Base-by-base conservation (phyloP, 495 filamentous ascomycete genomes). In the Lasiosphaeria miniovina region DNA sequence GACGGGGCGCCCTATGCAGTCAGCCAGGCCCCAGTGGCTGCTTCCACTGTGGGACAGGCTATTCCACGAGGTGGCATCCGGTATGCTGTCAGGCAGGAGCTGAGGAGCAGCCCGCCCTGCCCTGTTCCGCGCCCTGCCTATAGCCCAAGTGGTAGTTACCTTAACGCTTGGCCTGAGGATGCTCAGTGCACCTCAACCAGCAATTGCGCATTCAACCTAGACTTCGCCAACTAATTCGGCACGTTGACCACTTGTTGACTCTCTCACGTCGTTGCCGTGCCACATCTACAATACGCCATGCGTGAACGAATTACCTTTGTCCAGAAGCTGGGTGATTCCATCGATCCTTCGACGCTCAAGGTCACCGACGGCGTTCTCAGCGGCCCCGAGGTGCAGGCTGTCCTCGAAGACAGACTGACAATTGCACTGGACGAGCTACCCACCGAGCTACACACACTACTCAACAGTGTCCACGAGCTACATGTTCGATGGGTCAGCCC, bases 261-360 rank as follows among this genome's bases (percentile, higher is more conserved):
- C 40, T 52, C 36, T 24, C 24, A 24, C 24, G 1, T 9, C 0
- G 32, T 15, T 33, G 49, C 54, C 4, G 4, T n/a, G 12, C 43
- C 43, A 46, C 43, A 49, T 11, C 10, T 40, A 9, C 24, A 24
- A 24, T 24, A 24, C 24, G 6, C 14, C 53, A 98, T 98, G 93
- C 87, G 88, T 64, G 87, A 90, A 75, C 82, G 93, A 71, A 87
- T 90, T 53, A 96, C 93, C 17, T 96, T 86, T 70, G 68, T 96
- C 55, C 86, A 90, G 50, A 78, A 77, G 45, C 68, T 82, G 35
- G 78, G 85, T 24, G 76, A 87, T 48, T 79, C 80, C 2, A 80
- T 92, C 17, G 80, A 86, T 17, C 84, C 86, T 0, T 71, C 85
- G 14, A 80, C 84, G 50, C 73, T 90, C 54, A 68, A 77, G 0